Conservation (phyloP, 176 grass and related monocot genomes). For the Oryza nivara region DNA sequence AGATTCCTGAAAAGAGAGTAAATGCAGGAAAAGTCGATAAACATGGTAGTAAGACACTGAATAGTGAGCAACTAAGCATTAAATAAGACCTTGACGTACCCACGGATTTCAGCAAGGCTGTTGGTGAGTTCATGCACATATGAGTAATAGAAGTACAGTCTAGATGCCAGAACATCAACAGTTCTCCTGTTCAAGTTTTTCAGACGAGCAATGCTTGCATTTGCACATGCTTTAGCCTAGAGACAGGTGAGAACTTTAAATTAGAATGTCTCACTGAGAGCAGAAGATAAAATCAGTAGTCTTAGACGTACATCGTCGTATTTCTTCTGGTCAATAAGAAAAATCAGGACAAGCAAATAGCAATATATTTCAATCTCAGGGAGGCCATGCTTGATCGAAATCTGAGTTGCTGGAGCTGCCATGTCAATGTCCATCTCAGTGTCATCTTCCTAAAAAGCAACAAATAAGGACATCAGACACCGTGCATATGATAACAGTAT, state of each 20-base stretch:
- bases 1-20: slow-evolving; percentile 55
- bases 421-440: slow-evolving; percentile 81
- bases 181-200: slow-evolving; percentile 83
- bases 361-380: slow-evolving; percentile 92
- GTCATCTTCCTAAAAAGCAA: slow-evolving; percentile 56
- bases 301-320: slow-evolving; percentile 57
- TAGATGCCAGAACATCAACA: slow-evolving; percentile 80
- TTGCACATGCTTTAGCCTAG: slow-evolving; percentile 88
- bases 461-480: neutral
- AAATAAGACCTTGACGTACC: slow-evolving; percentile 49
- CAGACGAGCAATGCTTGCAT: slow-evolving; percentile 70
- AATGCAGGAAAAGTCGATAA: neutral
- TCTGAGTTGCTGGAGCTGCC: slow-evolving; percentile 44
- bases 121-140: slow-evolving; percentile 80
- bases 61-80: neutral
- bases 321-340: slow-evolving; percentile 81
- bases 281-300: neutral
- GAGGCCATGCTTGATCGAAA: slow-evolving; percentile 61
- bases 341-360: slow-evolving; percentile 81
- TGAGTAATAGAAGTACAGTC: slow-evolving; percentile 85
- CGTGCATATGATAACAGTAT: neutral
- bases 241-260: slow-evolving; percentile 15
- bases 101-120: slow-evolving; percentile 87
- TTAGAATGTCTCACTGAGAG: neutral
- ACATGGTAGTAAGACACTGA: neutral